Percentiles rank a stretch among this genome's conserved stretches.
phyloP scores from a whole-genome alignment of 768 basidiomycete genomes.

The Tephrocybe rancida region DNA sequence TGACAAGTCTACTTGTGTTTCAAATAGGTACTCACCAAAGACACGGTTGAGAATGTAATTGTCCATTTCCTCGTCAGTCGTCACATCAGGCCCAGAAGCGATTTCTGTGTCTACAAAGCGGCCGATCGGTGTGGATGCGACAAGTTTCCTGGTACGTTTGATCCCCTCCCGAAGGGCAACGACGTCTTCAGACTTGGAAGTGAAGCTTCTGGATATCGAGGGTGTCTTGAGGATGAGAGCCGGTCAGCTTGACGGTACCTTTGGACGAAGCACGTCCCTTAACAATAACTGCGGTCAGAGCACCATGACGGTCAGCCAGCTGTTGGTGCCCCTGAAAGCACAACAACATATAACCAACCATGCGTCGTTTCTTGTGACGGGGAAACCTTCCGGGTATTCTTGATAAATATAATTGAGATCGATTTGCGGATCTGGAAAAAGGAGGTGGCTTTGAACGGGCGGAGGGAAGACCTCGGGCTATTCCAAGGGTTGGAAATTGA shows the following conservation, averaged over 20 bases:
- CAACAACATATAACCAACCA: constrained; percentile 22
- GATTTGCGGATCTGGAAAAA: constrained; percentile 23
- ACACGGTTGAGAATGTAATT: constrained; percentile 24
- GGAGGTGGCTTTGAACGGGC: no score
- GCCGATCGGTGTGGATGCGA: constrained; percentile 18
- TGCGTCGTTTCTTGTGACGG: constrained; percentile 22
- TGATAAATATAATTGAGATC: constrained; percentile 29
- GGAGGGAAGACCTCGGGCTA: no score
- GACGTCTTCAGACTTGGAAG: constrained; percentile 28
- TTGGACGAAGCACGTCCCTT: constrained; percentile 31
- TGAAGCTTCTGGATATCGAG: constrained; percentile 32
- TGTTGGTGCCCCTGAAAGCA: no score
- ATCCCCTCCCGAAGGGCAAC: constrained; percentile 28
- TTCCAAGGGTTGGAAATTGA: neutral
- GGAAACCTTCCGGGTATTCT: constrained; percentile 29
- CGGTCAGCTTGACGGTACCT: constrained; percentile 32
- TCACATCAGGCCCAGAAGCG: constrained; percentile 21
- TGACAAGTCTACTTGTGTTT: no score
- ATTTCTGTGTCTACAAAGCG: constrained; percentile 22
- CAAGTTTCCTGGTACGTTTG: constrained; percentile 22
- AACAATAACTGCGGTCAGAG: constrained; percentile 26
- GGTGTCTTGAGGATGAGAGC: constrained; percentile 29
- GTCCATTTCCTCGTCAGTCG: constrained; percentile 24
- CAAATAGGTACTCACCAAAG: constrained; percentile 20
- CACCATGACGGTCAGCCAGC: constrained; percentile 24